Percentiles rank a stretch among this genome's conserved stretches.
phyloP scores from a whole-genome alignment of 108 stramenopile genomes.

The Ochromonas danica region DNA sequence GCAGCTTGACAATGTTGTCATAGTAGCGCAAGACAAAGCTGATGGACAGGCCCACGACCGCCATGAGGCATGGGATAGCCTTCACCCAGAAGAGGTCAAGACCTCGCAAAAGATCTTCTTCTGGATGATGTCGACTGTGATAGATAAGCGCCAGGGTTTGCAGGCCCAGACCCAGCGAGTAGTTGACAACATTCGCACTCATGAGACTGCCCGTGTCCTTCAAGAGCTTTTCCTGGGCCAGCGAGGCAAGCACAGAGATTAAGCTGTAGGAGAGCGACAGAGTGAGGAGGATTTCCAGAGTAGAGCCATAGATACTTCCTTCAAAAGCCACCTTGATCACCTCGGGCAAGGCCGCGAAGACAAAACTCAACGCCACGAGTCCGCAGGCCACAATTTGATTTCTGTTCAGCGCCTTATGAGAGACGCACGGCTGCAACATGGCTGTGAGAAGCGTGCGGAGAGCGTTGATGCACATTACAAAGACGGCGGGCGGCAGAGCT shows the following conservation, averaged over 20 bases:
- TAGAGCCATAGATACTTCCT: background rate
- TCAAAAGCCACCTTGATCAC: background rate
- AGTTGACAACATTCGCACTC: background rate
- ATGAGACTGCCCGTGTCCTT: background rate
- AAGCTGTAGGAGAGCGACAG: background rate
- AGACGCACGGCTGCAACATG: background rate
- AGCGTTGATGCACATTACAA: background rate
- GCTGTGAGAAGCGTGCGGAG: background rate
- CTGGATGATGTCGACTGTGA: background rate
- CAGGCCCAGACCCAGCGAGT: background rate
- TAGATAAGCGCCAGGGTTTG: background rate
- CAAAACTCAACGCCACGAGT: background rate
- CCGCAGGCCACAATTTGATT: background rate
- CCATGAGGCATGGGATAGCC: background rate
- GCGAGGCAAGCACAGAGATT: background rate
- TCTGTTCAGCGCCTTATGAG: background rate
- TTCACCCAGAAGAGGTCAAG: background rate
- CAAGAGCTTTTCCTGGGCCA: background rate
- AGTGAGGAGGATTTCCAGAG: background rate
- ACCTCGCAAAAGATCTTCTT: background rate
- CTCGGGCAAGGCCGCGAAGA: background rate
- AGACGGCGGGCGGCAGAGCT: background rate
- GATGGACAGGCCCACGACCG: background rate
- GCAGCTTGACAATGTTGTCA: background rate
- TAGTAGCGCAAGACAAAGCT: background rate